phyloP scores from a whole-genome alignment of 1,284 basidiomycete species.

The Pascua guehoae region DNA sequence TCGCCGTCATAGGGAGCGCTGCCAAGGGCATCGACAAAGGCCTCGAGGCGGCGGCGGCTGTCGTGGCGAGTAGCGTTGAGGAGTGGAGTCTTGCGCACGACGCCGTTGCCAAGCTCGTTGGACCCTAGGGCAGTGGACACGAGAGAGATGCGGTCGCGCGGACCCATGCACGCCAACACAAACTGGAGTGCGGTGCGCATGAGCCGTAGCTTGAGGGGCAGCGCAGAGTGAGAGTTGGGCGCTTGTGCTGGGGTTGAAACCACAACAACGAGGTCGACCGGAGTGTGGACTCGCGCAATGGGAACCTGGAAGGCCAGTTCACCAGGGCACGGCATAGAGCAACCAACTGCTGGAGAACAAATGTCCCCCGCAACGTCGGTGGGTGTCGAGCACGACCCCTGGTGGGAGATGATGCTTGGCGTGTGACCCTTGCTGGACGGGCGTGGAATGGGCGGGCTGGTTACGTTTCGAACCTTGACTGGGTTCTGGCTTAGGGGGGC shows the following conservation, averaged over 20 bases:
- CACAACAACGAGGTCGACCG: conserved; percentile 87
- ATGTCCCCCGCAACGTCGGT: neutral
- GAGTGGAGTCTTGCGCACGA: conserved; percentile 83
- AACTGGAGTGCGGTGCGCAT: conserved; percentile 82
- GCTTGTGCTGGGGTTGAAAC: conserved; percentile 75
- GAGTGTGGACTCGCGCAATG: conserved; percentile 71
- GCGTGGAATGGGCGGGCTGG: neutral
- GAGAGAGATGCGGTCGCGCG: conserved; percentile 73
- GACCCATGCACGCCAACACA: conserved; percentile 67
- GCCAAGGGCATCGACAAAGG: conserved; percentile 70
- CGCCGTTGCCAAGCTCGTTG: conserved; percentile 69
- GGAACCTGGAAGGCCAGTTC: conserved; percentile 34
- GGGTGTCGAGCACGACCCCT: too few species aligned
- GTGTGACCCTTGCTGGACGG: neutral
- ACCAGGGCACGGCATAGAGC: conserved; percentile 12
- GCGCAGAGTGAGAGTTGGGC: conserved; percentile 64
- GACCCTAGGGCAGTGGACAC: conserved; percentile 81
- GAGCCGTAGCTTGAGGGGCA: conserved; percentile 70
- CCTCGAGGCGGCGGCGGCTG: conserved; percentile 65
- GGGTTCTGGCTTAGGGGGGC: neutral
- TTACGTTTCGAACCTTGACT: conserved; percentile 2
- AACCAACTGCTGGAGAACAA: neutral
- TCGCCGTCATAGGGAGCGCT: conserved; percentile 44
- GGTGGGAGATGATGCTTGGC: too few species aligned
- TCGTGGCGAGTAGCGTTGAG: conserved; percentile 65